Percentiles rank a stretch among this genome's conserved stretches.
These are phyloP conservation scores for Perkinsus olseni DNA, from an alignment of 169 alveolate species.

Conservation along the genomic window DNA sequence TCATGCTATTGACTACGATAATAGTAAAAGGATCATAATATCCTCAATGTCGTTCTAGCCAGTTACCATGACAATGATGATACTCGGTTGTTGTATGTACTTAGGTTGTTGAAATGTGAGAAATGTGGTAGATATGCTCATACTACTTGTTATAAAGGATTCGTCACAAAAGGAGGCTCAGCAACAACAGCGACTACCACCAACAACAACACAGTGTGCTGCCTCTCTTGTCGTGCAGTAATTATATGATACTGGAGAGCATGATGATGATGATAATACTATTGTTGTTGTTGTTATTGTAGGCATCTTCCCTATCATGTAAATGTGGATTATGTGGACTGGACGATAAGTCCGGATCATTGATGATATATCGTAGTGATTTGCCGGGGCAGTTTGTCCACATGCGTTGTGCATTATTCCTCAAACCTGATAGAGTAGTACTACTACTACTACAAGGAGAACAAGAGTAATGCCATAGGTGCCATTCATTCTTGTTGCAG, in stretches of 20 bases:
- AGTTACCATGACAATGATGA: neutral
- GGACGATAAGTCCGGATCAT: neutral
- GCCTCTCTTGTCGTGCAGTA: neutral
- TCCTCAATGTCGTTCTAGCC: too few species aligned
- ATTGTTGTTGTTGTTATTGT: neutral
- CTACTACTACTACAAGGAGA: neutral
- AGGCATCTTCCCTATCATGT: neutral
- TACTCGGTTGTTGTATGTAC: neutral
- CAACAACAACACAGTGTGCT: neutral
- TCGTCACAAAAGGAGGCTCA: neutral
- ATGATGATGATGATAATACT: neutral
- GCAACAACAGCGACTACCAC: neutral
- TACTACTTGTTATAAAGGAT: neutral
- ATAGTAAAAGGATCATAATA: too few species aligned
- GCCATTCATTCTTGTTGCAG: too few species aligned
- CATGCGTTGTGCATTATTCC: neutral
- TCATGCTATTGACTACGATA: too few species aligned
- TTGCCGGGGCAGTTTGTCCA: neutral
- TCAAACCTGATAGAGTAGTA: neutral
- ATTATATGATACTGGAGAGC: neutral
- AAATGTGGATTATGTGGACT: neutral
- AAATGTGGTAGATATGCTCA: neutral
- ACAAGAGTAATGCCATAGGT: too few species aligned
- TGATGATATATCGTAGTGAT: neutral
- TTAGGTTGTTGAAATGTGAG: neutral